A percentile compares a stretch with the other conserved stretches of the same genome.
phyloP scores from a whole-genome alignment of 331 rosid genomes.

The Cydonia oblonga region DNA sequence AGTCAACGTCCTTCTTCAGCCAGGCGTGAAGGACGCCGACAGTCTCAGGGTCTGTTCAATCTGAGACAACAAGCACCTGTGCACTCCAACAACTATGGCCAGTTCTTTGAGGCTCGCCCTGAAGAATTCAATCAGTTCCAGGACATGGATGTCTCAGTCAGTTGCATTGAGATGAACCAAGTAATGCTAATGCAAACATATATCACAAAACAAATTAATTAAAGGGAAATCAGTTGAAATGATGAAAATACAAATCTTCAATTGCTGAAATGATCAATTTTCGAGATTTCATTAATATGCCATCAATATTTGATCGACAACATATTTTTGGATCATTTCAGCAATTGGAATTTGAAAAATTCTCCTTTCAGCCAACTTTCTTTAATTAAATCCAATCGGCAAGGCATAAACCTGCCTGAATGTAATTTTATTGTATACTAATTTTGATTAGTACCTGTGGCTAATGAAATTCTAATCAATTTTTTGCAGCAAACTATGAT shows the following conservation, averaged over 20 bases:
- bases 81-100: conserved; percentile 41
- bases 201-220: not conserved
- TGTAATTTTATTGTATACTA: not conserved
- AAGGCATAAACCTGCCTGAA: too few species aligned
- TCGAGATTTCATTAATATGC: too few species aligned
- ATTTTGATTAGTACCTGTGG: not conserved
- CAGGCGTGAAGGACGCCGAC: conserved; percentile 1
- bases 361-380: not conserved
- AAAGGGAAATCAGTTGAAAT: not conserved
- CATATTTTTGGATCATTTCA: not conserved
- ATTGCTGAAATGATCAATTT: too few species aligned
- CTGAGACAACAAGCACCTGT: conserved; percentile 16
- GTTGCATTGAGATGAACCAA: conserved; percentile 23
- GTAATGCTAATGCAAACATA: conserved; percentile 3
- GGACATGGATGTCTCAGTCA: conserved; percentile 25
- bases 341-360: not conserved
- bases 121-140: conserved; percentile 27
- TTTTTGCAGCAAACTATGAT: conserved; percentile 38
- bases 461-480: not conserved
- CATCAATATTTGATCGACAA: too few species aligned
- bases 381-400: too few species aligned
- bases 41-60: conserved; percentile 30
- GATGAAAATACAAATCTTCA: not conserved
- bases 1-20: conserved; percentile 25
- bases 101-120: conserved; percentile 38